These are phyloP conservation scores for Penicillium frequentans DNA, from an alignment of 2,329 filamentous ascomycete genomes.

Conservation along the genomic window DNA sequence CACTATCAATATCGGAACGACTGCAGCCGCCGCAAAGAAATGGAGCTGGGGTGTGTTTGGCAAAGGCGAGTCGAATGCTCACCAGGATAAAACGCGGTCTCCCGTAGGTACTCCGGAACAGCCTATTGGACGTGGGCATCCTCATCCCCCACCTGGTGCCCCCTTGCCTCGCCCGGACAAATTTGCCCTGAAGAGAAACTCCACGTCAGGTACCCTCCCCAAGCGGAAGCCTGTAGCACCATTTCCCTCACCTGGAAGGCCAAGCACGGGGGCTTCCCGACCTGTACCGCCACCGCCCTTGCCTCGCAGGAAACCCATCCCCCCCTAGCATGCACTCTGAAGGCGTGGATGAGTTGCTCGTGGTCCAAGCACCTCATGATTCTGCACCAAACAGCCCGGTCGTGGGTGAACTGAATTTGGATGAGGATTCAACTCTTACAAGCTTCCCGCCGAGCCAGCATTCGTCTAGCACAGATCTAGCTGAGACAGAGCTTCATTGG, in stretches of 20 bases:
- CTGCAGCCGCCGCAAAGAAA: conserved; percentile 60
- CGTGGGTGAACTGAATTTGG: conserved; percentile 21
- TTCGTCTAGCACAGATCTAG: conserved; percentile 1
- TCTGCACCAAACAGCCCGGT: conserved; percentile 51
- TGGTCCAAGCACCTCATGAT: conserved; percentile 65
- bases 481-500: neutral
- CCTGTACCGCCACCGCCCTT: conserved; percentile 49
- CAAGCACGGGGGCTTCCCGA: conserved; percentile 33
- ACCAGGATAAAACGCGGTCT: conserved; percentile 39
- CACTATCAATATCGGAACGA: conserved; percentile 47
- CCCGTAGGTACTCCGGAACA: conserved; percentile 54
- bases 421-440: conserved; percentile 5
- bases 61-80: conserved; percentile 40
- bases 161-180: conserved; percentile 71
- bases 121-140: conserved; percentile 80
- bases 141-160: conserved; percentile 75
- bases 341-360: conserved; percentile 55
- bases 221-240: conserved; percentile 64
- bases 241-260: conserved; percentile 35
- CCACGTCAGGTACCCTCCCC: conserved; percentile 53
- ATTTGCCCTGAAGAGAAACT: conserved; percentile 55
- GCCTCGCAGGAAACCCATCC: conserved; percentile 48
- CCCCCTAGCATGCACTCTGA: conserved; percentile 34
- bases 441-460: conserved; percentile 7
- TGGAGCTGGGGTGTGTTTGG: conserved; percentile 57